phyloP scores from a whole-genome alignment of 495 filamentous ascomycete genomes.

The Hypoxylon perforatum region DNA sequence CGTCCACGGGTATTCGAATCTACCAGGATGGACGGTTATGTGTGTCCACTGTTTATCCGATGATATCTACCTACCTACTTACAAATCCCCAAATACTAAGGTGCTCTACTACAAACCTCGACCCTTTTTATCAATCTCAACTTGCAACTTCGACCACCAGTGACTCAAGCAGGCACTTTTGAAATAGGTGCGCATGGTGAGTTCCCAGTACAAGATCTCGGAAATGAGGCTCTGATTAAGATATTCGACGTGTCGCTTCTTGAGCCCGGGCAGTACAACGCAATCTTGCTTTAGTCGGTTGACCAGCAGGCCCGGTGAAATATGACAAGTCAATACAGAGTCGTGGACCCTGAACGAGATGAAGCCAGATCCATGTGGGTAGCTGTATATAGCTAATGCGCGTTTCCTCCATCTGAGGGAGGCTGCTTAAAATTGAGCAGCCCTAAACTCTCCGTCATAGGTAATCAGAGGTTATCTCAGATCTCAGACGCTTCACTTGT shows the following conservation, averaged over 20 bases:
- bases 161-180: not conserved
- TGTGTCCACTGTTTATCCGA: conserved; percentile 15
- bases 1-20: conserved; percentile 18
- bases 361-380: conserved; percentile 31
- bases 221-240: not conserved
- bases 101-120: not conserved
- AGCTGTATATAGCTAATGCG: conserved; percentile 37
- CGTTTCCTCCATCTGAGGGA: conserved; percentile 37
- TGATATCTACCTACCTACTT: not conserved
- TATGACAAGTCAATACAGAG: conserved; percentile 47
- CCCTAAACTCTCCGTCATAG: conserved; percentile 20
- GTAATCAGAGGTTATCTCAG: conserved; percentile 17
- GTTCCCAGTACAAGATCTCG: not conserved
- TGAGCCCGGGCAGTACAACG: conserved; percentile 16
- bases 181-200: not conserved
- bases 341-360: conserved; percentile 17
- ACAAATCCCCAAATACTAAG: not conserved
- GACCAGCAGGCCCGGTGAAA: conserved; percentile 27
- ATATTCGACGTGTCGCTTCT: not conserved
- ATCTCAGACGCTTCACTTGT: conserved; percentile 18
- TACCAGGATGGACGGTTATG: conserved; percentile 24
- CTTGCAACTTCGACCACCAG: conserved; percentile 5
- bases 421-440: conserved; percentile 39
- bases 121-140: conserved; percentile 8
- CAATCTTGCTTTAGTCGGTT: conserved; percentile 14